Conservation (phyloP, 2,329 filamentous ascomycete genomes). For the Cadophora malorum region DNA sequence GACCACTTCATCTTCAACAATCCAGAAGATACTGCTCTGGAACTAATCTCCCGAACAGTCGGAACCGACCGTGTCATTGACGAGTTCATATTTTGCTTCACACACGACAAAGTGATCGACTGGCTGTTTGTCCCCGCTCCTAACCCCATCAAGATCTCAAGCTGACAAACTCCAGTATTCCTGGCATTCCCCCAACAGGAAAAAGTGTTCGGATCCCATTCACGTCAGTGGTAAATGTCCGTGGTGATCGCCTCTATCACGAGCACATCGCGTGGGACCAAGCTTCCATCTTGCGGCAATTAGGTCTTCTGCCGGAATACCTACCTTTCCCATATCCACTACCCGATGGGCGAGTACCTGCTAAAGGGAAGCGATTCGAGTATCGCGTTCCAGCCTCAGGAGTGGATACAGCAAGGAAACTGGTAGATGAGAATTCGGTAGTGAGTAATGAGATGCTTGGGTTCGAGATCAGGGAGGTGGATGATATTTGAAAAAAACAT, state of each 20-base stretch:
- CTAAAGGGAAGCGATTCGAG: constrained; percentile 51
- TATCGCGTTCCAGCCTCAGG: constrained; percentile 68
- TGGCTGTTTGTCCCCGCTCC: constrained; percentile 64
- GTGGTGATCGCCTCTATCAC: constrained; percentile 71
- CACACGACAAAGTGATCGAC: constrained; percentile 67
- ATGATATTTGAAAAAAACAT: constrained; percentile 25
- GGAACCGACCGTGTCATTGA: constrained; percentile 76
- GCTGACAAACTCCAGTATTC: constrained; percentile 15
- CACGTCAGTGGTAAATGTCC: constrained; percentile 69
- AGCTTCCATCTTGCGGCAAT: constrained; percentile 64
- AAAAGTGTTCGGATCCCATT: constrained; percentile 64
- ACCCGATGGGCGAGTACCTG: constrained; percentile 41
- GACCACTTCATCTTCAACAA: constrained; percentile 80
- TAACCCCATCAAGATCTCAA: neutral
- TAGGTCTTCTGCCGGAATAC: constrained; percentile 58
- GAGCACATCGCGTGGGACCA: constrained; percentile 78
- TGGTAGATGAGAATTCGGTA: constrained; percentile 56
- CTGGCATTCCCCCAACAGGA: constrained; percentile 53
- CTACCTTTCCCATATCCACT: constrained; percentile 56
- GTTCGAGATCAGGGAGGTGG: constrained; percentile 44
- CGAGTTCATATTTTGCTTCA: constrained; percentile 71
- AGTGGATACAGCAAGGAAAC: constrained; percentile 56
- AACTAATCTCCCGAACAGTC: constrained; percentile 74
- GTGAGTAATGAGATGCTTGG: constrained; percentile 61
- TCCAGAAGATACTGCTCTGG: constrained; percentile 68